These are phyloP conservation scores for Eimeria sp. DNA, from an alignment of 169 alveolate genomes.

Conservation along the genomic window DNA sequence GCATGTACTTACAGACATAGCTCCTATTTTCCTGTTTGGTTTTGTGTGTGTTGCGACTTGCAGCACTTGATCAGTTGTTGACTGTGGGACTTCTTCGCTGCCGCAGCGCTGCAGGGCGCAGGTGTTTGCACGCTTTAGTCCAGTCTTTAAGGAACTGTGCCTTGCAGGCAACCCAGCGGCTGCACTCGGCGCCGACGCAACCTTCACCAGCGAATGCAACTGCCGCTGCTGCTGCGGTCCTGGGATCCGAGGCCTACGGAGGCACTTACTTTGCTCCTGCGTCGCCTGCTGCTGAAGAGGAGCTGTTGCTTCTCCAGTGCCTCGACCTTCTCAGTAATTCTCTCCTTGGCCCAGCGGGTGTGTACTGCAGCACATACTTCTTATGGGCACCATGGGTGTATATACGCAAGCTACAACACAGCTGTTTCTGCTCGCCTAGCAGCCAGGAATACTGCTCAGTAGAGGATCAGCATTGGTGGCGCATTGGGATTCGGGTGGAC, in stretches of 20 bases:
- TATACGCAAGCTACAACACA: background rate
- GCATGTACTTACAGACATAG: background rate
- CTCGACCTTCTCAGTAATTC: conserved; percentile 50
- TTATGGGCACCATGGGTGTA: background rate
- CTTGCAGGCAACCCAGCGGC: conserved; percentile 69
- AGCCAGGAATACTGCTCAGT: background rate
- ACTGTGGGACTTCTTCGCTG: conserved; percentile 69
- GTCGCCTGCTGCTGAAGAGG: conserved; percentile 71
- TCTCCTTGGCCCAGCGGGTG: conserved; percentile 65
- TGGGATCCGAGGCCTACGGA: conserved; percentile 67
- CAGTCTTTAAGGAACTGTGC: conserved; percentile 51
- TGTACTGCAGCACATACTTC: background rate
- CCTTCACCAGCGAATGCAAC: conserved; percentile 37
- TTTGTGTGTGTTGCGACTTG: background rate
- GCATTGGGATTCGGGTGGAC: background rate
- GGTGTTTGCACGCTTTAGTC: conserved; percentile 60
- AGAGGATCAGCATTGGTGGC: background rate
- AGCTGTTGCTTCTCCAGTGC: conserved; percentile 62
- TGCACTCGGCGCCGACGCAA: conserved; percentile 59
- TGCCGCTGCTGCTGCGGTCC: conserved; percentile 58
- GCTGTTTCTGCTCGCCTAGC: conserved; percentile 1
- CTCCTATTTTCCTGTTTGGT: background rate
- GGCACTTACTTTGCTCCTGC: conserved; percentile 51
- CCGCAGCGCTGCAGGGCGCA: conserved; percentile 70
- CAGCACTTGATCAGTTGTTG: conserved; percentile 67